Percentiles rank a stretch among this genome's conserved stretches.
phyloP scores from a whole-genome alignment of 139 green algal genomes.

The Coelastrella sp. region DNA sequence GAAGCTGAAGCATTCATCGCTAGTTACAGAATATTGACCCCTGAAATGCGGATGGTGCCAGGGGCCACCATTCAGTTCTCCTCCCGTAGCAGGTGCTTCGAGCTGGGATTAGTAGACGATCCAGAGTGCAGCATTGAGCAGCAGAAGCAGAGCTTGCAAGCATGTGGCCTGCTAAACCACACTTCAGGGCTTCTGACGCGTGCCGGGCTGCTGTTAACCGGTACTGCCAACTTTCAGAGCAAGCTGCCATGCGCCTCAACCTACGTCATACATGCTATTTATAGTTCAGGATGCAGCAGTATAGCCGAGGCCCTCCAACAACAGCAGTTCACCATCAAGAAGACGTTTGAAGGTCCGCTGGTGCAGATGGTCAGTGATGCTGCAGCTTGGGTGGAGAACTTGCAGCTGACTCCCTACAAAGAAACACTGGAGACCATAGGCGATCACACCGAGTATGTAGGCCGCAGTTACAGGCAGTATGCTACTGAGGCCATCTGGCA shows the following conservation, averaged over 20 bases:
- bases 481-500: not conserved
- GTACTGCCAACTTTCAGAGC: not conserved
- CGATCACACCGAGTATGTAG: constrained; percentile 5
- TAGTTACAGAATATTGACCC: not conserved
- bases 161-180: not conserved
- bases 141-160: not conserved
- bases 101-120: not conserved
- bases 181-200: not conserved
- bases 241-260: constrained; percentile 1
- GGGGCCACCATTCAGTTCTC: not conserved
- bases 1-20: not conserved
- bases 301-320: not conserved
- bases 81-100: not conserved
- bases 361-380: not conserved
- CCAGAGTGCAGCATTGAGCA: not conserved
- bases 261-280: constrained; percentile 2
- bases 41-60: not conserved
- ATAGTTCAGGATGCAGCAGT: constrained; percentile 6
- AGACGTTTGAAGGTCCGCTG: constrained; percentile 1
- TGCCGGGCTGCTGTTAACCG: not conserved
- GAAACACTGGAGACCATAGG: not conserved
- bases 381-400: not conserved
- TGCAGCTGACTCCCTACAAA: not conserved
- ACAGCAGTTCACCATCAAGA: not conserved
- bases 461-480: not conserved